Percentiles rank a stretch among this genome's conserved stretches.
These are phyloP conservation scores for Barnettozyma vustinii DNA, from an alignment of 805 yeast genomes.

Conservation along the genomic window DNA sequence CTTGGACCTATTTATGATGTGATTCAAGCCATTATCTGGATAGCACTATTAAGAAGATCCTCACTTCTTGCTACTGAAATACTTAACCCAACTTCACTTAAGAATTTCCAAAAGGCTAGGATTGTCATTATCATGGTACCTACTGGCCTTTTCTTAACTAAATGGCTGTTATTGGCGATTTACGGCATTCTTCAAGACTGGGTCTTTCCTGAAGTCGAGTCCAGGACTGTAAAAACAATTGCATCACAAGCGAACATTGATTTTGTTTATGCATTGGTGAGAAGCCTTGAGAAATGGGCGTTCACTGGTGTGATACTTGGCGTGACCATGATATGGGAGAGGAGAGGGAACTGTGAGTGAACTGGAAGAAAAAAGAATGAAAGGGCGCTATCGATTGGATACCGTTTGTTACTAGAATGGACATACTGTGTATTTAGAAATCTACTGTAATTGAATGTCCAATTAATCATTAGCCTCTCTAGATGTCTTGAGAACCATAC, in stretches of 20 bases:
- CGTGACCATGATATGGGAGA: background rate
- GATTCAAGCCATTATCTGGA: background rate
- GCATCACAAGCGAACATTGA: background rate
- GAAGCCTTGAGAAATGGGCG: background rate
- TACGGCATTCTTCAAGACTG: background rate
- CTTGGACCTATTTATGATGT: background rate
- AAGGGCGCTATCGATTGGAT: too few relatives aligned
- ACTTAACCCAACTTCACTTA: background rate
- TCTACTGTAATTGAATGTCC: background rate
- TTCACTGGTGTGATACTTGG: background rate
- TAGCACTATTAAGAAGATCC: conserved; percentile 1
- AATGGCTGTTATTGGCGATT: background rate
- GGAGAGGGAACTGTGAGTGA: background rate
- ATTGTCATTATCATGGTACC: background rate
- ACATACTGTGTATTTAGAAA: too few relatives aligned
- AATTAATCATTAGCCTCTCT: background rate
- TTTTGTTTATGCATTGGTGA: background rate
- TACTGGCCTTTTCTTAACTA: background rate
- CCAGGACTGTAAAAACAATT: background rate
- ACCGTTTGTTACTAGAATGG: too few relatives aligned
- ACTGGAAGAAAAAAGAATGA: too few relatives aligned
- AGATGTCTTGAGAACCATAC: too few relatives aligned
- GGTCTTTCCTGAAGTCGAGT: background rate
- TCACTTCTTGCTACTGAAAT: background rate
- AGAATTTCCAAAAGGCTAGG: conserved; percentile 2